A percentile compares a stretch with the other conserved stretches of the same genome.
Evolutionary conservation across 768 basidiomycete genomes (phyloP).

Genomic region (Cystobasidium onofrii): DNA sequence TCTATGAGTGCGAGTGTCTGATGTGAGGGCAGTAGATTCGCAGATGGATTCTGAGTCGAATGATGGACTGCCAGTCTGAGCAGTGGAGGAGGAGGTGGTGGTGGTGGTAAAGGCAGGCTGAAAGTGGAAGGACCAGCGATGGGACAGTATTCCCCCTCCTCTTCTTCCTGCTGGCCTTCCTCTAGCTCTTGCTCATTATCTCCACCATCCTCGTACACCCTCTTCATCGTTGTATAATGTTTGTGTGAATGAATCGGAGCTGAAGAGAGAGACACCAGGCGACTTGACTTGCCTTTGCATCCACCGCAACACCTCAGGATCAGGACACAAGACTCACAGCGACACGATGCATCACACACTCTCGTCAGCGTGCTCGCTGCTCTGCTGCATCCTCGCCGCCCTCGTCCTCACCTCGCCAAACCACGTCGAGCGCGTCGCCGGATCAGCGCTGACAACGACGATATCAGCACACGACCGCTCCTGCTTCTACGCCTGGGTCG

Average conservation of each 20-base stretch:
- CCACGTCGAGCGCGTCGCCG: slow-evolving; percentile 38
- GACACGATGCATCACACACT: background rate
- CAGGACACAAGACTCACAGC: background rate
- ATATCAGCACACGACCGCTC: slow-evolving; percentile 46
- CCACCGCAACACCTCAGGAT: background rate
- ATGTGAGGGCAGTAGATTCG: background rate
- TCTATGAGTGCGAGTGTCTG: background rate
- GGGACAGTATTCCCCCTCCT: background rate
- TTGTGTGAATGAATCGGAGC: background rate
- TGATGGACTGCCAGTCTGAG: slow-evolving; percentile 2
- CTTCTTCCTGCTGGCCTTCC: background rate
- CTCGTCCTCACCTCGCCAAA: background rate
- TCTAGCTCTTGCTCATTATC: background rate
- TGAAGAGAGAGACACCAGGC: background rate
- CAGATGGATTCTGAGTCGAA: background rate
- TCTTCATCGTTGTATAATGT: background rate
- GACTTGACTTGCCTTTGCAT: background rate
- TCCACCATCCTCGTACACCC: background rate
- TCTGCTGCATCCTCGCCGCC: slow-evolving; percentile 9
- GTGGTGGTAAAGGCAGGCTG: background rate
- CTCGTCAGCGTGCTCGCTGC: slow-evolving; percentile 17
- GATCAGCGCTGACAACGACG: slow-evolving; percentile 66
- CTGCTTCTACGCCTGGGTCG: slow-evolving; percentile 94
- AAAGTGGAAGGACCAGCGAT: background rate
- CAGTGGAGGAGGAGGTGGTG: slow-evolving; percentile 20